Evolutionary conservation across 108 stramenopile genomes (phyloP), one percentile per base, ranked within the genome.

Genomic region (Licmophora abbreviata): DNA sequence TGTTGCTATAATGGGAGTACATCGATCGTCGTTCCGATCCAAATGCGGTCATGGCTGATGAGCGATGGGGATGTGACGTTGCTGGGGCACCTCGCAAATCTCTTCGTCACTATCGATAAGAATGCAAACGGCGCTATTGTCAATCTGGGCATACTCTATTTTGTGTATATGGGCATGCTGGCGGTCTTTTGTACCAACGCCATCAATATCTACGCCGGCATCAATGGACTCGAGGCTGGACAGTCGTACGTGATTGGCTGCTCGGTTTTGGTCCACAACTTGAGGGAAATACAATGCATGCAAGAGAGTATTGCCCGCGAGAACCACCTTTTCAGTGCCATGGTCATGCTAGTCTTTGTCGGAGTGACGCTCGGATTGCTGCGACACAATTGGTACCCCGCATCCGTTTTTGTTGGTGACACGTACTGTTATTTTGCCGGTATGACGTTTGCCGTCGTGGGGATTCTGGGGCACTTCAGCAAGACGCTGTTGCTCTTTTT

Each of bases 151-250:
- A 44, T 65, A 32, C 70, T 88, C 30, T 99, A 95, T 61, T 59
- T 91, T 50, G 59, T 95, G 20, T 97, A 94, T 64, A 99, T 99
- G 96, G 92, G 86, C 26, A 63, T 97, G 64, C 73, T 97, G 29
- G 94, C 95, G 1, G 95, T 99, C 3, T 99, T 99, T 77, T 97
- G 96, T 71, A 98, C 98, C 26, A 99, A 99, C 63, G 94, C 97
- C 1, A 95, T 99, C 50, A 99, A 99, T 58, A 99, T 99, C 42
- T 96, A 94, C 50, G 98, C 98, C 11, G 98, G 98, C 12, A 95
- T 99, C 51, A 99, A 99, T 59, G 98, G 98, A 0, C 63, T 99
- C 20, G 98, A 99, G 69, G 88, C 81, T 11, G 98, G 98, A 24
- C 98, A 99, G 75, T 74, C 81, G 9, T 85, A 85, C 58, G 75